Base-by-base conservation (phyloP, 352 stramenopile genomes). In the Pythium phragmiticola region DNA sequence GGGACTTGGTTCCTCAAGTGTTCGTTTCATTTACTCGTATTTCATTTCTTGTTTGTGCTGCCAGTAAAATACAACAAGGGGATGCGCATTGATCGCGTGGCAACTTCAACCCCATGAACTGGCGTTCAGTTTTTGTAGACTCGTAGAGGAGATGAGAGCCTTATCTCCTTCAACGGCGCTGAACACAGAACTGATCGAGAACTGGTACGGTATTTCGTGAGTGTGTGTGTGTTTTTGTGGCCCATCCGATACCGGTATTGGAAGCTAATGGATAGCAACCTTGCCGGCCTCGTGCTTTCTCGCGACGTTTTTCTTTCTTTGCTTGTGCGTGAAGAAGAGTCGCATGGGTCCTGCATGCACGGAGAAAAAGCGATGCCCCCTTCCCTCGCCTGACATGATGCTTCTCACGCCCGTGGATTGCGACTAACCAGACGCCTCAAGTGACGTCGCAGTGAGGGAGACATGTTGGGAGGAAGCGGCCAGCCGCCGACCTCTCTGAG, bases 21-120 rank as follows among this genome's bases (percentile, higher is more conserved):
- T 50, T 50, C 43, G 43, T 50, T 50, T 50, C 43, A 50, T 26
- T 30, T 50, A 16, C n/a, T 48, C 12, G 30, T 56, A 28, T 56
- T 43, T 56, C 28, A 39, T 28, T 56, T 43, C 34, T 56, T 30
- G 26, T 28, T 28, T 28, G 26, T 28, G 26, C 26, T 28, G 26
- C 26, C 26, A 28, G 26, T 28, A 28, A 28, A 28, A 28, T 28
- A 4, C 26, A 28, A 2, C 26, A 28, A 28, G 39, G 39, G 39
- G 39, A 46, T 46, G 39, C 16, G 39, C 39, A 28, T 13, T 2
- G 34, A 39, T 13, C 1, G 34, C 34, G 34, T 46, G 6, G 17
- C 39, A 46, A 19, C 39, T 46, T 46, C 39, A 46, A 46, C 39
- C 6, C 39, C 39, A 19, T 46, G 13, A 46, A 46, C 39, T 46